Conservation (phyloP, 2,329 filamentous ascomycete genomes). For the Phialophora verrucosa region DNA sequence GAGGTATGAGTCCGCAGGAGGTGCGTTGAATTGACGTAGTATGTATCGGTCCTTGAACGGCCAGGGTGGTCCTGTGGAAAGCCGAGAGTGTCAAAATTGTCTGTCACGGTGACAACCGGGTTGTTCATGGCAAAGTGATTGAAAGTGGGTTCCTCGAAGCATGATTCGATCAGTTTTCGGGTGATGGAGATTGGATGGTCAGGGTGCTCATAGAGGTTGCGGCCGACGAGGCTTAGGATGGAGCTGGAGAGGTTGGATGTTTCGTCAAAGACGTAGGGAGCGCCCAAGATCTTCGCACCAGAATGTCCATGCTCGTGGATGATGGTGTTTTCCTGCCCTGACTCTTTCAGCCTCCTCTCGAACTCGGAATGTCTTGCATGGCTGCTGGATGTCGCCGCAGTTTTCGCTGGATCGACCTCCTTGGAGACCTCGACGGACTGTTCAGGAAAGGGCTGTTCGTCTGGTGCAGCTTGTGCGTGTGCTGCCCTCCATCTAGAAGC, state of each 20-base stretch:
- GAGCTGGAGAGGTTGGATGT: slow-evolving; percentile 85
- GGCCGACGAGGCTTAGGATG: slow-evolving; percentile 74
- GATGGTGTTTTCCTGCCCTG: slow-evolving; percentile 30
- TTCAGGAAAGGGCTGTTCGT: slow-evolving; percentile 30
- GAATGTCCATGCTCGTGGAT: slow-evolving; percentile 24
- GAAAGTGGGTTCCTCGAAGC: slow-evolving; percentile 74
- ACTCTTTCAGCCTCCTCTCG: slow-evolving; percentile 22
- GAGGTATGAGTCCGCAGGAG: slow-evolving; percentile 92
- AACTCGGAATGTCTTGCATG: slow-evolving; percentile 14
- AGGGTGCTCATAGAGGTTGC: slow-evolving; percentile 84
- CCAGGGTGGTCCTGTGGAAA: slow-evolving; percentile 89
- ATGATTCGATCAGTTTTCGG: slow-evolving; percentile 86
- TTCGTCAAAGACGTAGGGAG: slow-evolving; percentile 57
- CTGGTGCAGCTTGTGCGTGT: slow-evolving; percentile 21
- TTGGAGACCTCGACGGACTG: slow-evolving; percentile 30
- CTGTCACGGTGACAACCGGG: slow-evolving; percentile 79
- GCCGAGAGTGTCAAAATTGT: slow-evolving; percentile 97
- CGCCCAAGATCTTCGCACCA: slow-evolving; percentile 35
- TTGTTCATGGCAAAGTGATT: slow-evolving; percentile 75
- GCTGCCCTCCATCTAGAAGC: slow-evolving; percentile 32
- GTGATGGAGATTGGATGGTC: slow-evolving; percentile 92
- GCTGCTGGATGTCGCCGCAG: slow-evolving; percentile 18
- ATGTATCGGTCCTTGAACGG: slow-evolving; percentile 86
- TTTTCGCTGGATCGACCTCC: slow-evolving; percentile 37
- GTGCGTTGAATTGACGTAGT: slow-evolving; percentile 86